Evolutionary conservation across 345 rosid genomes (phyloP).

Genomic region (Pseudoturritis turrita): DNA sequence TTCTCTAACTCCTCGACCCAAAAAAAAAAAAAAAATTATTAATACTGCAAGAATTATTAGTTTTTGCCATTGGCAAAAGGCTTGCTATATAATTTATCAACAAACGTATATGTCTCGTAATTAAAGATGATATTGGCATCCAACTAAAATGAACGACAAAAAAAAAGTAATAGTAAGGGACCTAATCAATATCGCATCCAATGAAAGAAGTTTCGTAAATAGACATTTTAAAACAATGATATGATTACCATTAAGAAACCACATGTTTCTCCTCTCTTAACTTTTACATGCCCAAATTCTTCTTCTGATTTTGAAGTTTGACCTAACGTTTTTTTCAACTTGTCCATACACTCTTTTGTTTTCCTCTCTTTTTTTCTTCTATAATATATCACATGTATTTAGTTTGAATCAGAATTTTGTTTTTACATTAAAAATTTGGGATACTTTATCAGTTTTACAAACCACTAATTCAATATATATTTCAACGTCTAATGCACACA

Average conservation of each 20-base stretch:
- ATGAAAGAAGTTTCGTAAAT: slow-evolving; percentile 4
- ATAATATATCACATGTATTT: background rate
- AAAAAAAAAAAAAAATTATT: background rate
- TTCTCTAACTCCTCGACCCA: background rate
- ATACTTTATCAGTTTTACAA: too few relatives aligned
- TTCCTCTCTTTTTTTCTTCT: background rate
- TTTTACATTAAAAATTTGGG: background rate
- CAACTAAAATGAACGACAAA: background rate
- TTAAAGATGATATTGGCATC: background rate
- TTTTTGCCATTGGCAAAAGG: background rate
- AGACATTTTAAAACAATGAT: slow-evolving; percentile 7
- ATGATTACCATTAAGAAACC: background rate
- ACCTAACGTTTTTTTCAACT: slow-evolving; percentile 4
- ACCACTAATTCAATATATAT: background rate
- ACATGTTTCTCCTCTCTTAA: slow-evolving; percentile 4
- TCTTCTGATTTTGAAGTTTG: slow-evolving; percentile 3
- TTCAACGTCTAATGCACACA: background rate
- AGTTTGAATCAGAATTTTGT: background rate
- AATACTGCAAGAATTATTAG: background rate
- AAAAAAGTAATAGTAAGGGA: background rate
- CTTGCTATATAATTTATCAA: background rate
- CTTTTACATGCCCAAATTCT: background rate
- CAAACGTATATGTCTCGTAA: background rate
- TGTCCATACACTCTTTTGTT: background rate
- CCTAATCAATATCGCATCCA: slow-evolving; percentile 3